Percentiles rank a stretch among this genome's conserved stretches.
Evolutionary conservation across 768 basidiomycete genomes (phyloP).

Genomic region (Tylopilus vinaceipallidus): DNA sequence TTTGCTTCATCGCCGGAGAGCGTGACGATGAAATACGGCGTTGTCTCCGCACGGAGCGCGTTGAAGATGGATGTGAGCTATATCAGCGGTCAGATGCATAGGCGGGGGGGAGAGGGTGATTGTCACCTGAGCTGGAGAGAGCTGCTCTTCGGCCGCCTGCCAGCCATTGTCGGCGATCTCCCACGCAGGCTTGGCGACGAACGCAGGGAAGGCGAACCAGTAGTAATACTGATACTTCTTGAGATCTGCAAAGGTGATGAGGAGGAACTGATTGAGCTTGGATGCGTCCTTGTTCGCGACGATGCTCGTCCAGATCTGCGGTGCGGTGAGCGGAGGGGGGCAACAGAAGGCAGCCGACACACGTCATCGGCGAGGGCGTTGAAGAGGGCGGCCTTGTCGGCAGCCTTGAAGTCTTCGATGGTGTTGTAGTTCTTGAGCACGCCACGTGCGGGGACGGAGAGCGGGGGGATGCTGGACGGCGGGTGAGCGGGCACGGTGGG

Average conservation of each 20-base stretch:
- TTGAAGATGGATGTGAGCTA: constrained; percentile 55
- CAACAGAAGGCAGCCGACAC: constrained; percentile 3
- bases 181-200: constrained; percentile 89
- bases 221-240: constrained; percentile 98
- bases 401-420: constrained; percentile 90
- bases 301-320: constrained; percentile 70
- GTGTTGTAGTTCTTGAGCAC: constrained; percentile 94
- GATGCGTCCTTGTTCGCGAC: constrained; percentile 49
- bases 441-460: constrained; percentile 57
- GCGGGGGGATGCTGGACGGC: constrained; percentile 40
- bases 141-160: constrained; percentile 44
- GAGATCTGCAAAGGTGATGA: constrained; percentile 94
- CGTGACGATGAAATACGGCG: constrained; percentile 64
- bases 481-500: constrained; percentile 6
- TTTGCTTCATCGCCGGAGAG: constrained; percentile 35
- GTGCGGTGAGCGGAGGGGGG: background rate
- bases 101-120: background rate
- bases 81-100: background rate
- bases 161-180: constrained; percentile 68
- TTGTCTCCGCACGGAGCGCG: constrained; percentile 40
- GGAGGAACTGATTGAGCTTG: constrained; percentile 72
- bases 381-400: constrained; percentile 87
- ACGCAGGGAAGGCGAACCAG: constrained; percentile 97
- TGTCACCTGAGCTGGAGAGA: constrained; percentile 43
- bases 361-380: constrained; percentile 70